Evolutionary conservation across 228 moss, liverwort and hornwort genomes (phyloP).

Genomic region (Sphagnum magellanicum): DNA sequence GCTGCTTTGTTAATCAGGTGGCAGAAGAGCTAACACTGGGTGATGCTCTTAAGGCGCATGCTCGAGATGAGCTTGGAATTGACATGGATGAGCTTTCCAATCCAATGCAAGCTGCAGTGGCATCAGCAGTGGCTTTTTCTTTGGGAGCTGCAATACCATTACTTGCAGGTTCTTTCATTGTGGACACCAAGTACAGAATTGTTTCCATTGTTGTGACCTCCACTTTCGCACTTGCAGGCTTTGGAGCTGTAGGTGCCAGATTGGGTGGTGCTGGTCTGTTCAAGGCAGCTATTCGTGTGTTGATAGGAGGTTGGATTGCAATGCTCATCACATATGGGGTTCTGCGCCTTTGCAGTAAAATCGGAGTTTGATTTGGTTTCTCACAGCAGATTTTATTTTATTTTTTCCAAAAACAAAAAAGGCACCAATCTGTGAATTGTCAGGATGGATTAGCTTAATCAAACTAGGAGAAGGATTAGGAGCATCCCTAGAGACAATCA

Average conservation of each 20-base stretch:
- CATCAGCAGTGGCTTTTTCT: conserved; percentile 1
- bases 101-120: conserved; percentile 6
- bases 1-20: neutral
- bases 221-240: neutral
- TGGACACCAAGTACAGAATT: neutral
- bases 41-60: conserved; percentile 6
- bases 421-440: too few species aligned
- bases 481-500: too few species aligned
- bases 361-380: too few species aligned
- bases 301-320: neutral
- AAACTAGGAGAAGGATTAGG: too few species aligned
- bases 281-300: neutral
- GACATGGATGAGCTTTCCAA: conserved; percentile 10
- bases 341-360: neutral
- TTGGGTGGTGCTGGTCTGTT: neutral
- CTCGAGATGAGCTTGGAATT: conserved; percentile 4
- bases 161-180: neutral
- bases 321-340: conserved; percentile 1
- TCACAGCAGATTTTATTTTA: too few species aligned
- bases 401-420: too few species aligned
- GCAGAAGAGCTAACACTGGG: conserved; percentile 6
- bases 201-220: neutral
- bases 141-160: neutral
- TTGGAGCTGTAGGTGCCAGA: neutral
- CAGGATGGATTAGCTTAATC: too few species aligned